Evolutionary conservation across 1,284 basidiomycete species (phyloP).

Genomic region (Phylloboletellus chloephorus): DNA sequence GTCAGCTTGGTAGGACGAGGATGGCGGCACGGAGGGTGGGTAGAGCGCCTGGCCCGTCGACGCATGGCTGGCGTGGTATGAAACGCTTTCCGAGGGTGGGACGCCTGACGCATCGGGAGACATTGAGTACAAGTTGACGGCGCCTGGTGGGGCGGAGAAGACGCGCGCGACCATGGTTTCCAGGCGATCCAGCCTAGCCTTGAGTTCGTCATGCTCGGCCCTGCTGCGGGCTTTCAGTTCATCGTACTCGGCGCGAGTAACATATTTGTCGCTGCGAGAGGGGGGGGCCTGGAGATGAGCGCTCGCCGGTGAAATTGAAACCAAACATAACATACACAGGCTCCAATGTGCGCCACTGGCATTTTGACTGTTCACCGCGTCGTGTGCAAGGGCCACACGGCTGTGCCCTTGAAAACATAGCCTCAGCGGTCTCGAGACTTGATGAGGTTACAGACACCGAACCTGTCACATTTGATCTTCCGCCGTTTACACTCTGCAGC

Average conservation of each 20-base stretch:
- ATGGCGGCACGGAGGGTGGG: conserved; percentile 16
- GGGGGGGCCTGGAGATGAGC: conserved; percentile 13
- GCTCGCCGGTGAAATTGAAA: conserved; percentile 5
- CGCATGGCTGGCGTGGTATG: conserved; percentile 28
- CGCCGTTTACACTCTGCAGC: conserved; percentile 51
- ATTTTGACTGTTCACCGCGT: conserved; percentile 49
- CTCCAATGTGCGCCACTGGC: conserved; percentile 54
- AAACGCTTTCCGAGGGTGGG: conserved; percentile 24
- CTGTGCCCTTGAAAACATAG: conserved; percentile 37
- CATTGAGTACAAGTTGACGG: conserved; percentile 30
- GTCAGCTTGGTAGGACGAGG: conserved; percentile 27
- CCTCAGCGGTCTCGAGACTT: conserved; percentile 16
- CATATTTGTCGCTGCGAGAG: conserved; percentile 58
- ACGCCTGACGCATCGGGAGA: conserved; percentile 28
- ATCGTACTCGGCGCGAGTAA: conserved; percentile 49
- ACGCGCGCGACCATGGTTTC: conserved; percentile 32
- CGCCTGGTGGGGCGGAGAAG: conserved; percentile 25
- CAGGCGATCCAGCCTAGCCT: conserved; percentile 36
- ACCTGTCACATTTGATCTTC: conserved; percentile 61
- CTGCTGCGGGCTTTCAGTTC: conserved; percentile 39
- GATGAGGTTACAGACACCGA: conserved; percentile 23
- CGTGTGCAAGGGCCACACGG: conserved; percentile 54
- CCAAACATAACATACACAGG: conserved; percentile 41
- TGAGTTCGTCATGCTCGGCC: conserved; percentile 48
- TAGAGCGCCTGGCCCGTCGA: conserved; percentile 27